A percentile compares a stretch with the other conserved stretches of the same genome.
Conservation (phyloP, 306 rosid species). For the Dalbergia cultrata region DNA sequence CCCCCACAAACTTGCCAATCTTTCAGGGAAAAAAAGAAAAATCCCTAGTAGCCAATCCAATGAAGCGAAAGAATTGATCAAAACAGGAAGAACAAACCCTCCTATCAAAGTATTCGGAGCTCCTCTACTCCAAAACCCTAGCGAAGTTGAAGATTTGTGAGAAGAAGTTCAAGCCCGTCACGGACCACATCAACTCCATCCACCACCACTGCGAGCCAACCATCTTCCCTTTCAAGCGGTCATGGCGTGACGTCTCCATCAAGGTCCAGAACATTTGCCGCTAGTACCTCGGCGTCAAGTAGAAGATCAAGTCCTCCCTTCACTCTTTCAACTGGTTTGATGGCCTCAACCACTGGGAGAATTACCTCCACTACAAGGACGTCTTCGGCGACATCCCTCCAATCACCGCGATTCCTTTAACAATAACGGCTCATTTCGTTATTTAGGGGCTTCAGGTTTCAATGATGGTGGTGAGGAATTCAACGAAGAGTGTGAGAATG, state of each 20-base stretch:
- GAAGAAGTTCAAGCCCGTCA: conserved; percentile 95
- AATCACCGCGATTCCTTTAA: no score
- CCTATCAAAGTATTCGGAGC: conserved; percentile 76
- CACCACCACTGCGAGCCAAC: conserved; percentile 75
- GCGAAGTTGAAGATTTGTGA: conserved; percentile 89
- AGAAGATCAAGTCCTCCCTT: conserved; percentile 77
- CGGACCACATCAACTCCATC: conserved; percentile 80
- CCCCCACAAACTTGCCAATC: neutral
- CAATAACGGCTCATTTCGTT: neutral
- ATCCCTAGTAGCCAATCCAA: no score
- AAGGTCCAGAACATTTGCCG: conserved; percentile 99
- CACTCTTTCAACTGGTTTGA: conserved; percentile 85
- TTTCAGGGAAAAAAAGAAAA: no score
- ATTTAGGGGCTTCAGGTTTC: neutral
- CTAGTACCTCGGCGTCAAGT: conserved; percentile 93
- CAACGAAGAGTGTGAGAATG: conserved; percentile 48
- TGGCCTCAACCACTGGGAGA: conserved; percentile 90
- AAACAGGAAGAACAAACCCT: conserved; percentile 85
- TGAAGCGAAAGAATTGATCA: conserved; percentile 99
- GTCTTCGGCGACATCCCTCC: conserved; percentile 81
- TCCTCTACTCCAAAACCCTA: conserved; percentile 67
- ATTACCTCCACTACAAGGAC: conserved; percentile 80
- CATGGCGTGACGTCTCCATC: conserved; percentile 96
- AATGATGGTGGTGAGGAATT: conserved; percentile 52
- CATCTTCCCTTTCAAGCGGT: conserved; percentile 87